Evolutionary conservation across 2,329 filamentous ascomycete genomes (phyloP), one percentile per base, ranked within the genome.

Genomic region (Penicillium fuscoglaucum): DNA sequence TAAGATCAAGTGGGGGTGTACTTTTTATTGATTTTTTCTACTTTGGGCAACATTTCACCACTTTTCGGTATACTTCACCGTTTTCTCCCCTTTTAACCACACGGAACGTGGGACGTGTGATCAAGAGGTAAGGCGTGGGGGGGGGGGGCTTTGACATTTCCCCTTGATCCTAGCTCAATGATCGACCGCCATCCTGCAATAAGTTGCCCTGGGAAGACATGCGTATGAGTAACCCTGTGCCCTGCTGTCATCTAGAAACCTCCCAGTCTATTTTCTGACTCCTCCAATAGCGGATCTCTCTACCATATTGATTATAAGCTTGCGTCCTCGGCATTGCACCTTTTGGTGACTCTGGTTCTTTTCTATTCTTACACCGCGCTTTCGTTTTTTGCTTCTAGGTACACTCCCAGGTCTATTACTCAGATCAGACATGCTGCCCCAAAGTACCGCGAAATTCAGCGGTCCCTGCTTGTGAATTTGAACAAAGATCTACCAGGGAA

Each of bases 121-220:
- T 60, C 61, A 33, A 64, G 62, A 64, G 61, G 61, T 47, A 64
- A 64, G 61, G 61, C 50, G 54, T 58, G 52, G 55, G 50, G 50
- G 33, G 47, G 50, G 55, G 19, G 19, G 63, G 61, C 62, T 62
- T 67, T 63, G 60, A 65, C 59, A 61, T 60, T 60, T 62, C 57
- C 57, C 67, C 65, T 66, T 62, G 61, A 69, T 68, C 66, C 64
- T 71, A 69, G 68, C 66, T 69, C 69, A 61, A 70, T 70, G 72
- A 74, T 74, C 71, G 69, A 67, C 70, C 68, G 64, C 68, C 67
- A 69, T 72, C 68, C 69, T 73, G 70, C 71, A 73, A 74, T 73
- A 70, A 71, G 62, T 70, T 65, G 66, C 64, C 65, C 63, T 70
- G 60, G 64, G 62, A 63, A 64, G 64, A 69, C 69, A 67, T 66